phyloP scores from a whole-genome alignment of 306 rosid species.

The Cucumis sativus region Cucumber_9930_V3 NC_026660.2:15068001-15068500 shows the following conservation, averaged over 20 bases:
- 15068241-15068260: slow-evolving; percentile 63
- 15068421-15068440: neutral
- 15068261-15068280: slow-evolving; percentile 46
- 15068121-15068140: slow-evolving; percentile 98
- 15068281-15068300: slow-evolving; percentile 2
- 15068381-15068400: neutral
- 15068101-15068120: slow-evolving; percentile 34
- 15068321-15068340: neutral
- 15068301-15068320: neutral
- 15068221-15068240: slow-evolving; percentile 92
- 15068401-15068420: neutral
- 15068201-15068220: slow-evolving; percentile 85
- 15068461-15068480: slow-evolving; percentile 52
- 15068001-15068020: neutral
- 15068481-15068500: slow-evolving; percentile 70
- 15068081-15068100: neutral
- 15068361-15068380: neutral
- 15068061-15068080: neutral
- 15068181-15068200: slow-evolving; percentile 57
- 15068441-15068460: neutral
- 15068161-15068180: slow-evolving; percentile 78
- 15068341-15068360: neutral
- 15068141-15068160: slow-evolving; percentile 91
- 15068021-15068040: neutral
- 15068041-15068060: neutral